Base-by-base conservation (phyloP, 2,329 filamentous ascomycete species). In the Aureobasidium pullulans region DNA sequence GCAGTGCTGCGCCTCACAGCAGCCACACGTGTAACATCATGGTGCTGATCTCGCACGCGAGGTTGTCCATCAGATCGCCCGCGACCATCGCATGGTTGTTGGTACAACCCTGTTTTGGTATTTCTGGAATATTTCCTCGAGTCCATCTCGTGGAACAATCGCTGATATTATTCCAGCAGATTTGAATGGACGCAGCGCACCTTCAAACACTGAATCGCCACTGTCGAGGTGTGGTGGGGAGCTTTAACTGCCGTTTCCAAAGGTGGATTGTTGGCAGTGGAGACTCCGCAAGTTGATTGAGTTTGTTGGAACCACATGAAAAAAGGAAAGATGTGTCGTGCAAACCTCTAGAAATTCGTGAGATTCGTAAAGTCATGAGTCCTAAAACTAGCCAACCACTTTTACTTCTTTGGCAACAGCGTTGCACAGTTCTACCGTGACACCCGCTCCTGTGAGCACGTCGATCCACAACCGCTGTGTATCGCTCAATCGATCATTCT, bases 381-480 rank as follows among this genome's bases (percentile, higher is more conserved):
- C 23, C 31, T 15, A 49, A 23, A 23, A 19, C 19, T 29, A 44
- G 16, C 39, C 52, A 57, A 62, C 49, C 23, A 60, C 44, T 58
- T 71, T 71, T 4, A 84, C 78, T 68, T 85, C 81, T 64, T 72
- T 78, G 6, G 84, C 83, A 64, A 84, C 78, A 28, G 83, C 84
- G 72, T 84, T 81, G 65, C 83, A 95, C 64, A 97, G 77, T 66
- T 96, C 92, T 31, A 97, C 93, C 65, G 81, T 83, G 40, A 97
- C 82, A 2, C 94, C 93, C 1, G 92, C 91, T 1, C 87, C 86
- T 7, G 86, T 87, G 57, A 99, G 79, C 7, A 96, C 90, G 77
- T 97, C 90, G 67, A 97, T 96, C 94, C 94, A 99, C 65, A 99
- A 80, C 66, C 94, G 79, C 76, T 99, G 94, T 16, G 92, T 96